A percentile compares a stretch with the other conserved stretches of the same genome.
phyloP scores from a whole-genome alignment of 768 basidiomycete species.

The Leccinum truebloodii region DNA sequence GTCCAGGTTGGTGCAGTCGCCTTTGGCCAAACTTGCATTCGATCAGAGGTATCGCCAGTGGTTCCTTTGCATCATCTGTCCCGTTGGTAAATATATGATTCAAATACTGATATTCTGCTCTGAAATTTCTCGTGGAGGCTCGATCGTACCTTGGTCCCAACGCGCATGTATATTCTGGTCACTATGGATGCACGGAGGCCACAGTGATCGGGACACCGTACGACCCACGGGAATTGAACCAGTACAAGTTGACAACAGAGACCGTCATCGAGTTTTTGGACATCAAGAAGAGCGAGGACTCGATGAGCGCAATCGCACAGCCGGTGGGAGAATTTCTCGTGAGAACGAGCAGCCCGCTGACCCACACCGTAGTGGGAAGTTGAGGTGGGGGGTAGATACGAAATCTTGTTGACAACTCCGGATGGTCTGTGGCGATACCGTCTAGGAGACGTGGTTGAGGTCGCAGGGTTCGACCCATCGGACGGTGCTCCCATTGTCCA shows the following conservation, averaged over 20 bases:
- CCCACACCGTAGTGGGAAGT: neutral
- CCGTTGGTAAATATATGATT: neutral
- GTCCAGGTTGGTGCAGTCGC: neutral
- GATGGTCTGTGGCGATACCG: neutral
- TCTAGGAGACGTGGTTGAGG: neutral
- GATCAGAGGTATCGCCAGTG: neutral
- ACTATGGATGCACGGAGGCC: neutral
- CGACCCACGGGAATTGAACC: neutral
- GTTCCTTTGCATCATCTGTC: neutral
- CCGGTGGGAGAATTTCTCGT: neutral
- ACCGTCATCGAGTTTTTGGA: neutral
- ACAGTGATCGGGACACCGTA: neutral
- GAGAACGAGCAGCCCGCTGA: neutral
- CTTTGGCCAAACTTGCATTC: neutral
- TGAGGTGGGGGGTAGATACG: neutral
- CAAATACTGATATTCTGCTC: neutral
- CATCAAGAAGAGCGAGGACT: neutral
- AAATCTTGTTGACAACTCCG: neutral
- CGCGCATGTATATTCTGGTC: neutral
- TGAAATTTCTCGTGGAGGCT: neutral
- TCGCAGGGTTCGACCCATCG: neutral
- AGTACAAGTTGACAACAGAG: neutral
- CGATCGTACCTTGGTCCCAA: neutral
- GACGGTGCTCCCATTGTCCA: neutral
- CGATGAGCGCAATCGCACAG: neutral